phyloP scores from a whole-genome alignment of 768 basidiomycete species.

The Floccularia luteovirens region DNA sequence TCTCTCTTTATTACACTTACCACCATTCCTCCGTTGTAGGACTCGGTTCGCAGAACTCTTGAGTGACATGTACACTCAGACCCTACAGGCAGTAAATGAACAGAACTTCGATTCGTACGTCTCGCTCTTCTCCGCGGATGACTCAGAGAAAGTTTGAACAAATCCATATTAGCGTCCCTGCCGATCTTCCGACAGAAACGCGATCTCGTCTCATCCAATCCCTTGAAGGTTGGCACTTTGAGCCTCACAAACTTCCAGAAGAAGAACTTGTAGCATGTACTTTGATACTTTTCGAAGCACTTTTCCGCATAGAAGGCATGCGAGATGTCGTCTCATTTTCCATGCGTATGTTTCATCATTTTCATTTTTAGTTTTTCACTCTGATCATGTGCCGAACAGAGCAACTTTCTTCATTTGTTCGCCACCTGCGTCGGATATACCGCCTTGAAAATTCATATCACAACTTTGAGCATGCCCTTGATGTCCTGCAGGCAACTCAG shows the following conservation, averaged over 20 bases:
- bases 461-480: conserved; percentile 95
- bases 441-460: conserved; percentile 91
- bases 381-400: conserved; percentile 31
- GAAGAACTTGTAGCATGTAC: conserved; percentile 80
- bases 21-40: conserved; percentile 15
- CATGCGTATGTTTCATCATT: conserved; percentile 37
- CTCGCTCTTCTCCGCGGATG: not conserved
- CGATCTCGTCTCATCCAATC: conserved; percentile 57
- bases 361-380: conserved; percentile 4
- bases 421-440: conserved; percentile 88
- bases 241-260: conserved; percentile 76
- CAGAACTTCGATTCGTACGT: conserved; percentile 37
- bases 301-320: conserved; percentile 77
- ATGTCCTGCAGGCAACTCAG: conserved; percentile 92
- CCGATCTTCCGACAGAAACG: conserved; percentile 37
- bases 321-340: conserved; percentile 47
- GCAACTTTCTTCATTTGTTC: conserved; percentile 71
- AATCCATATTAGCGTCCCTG: conserved; percentile 28
- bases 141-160: not conserved
- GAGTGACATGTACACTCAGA: conserved; percentile 80
- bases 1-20: not conserved
- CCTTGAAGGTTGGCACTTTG: conserved; percentile 83
- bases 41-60: conserved; percentile 76
- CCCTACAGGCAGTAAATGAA: conserved; percentile 62
- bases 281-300: conserved; percentile 78